Conservation (phyloP, 2,329 filamentous ascomycete genomes). For the Rutstroemia sp. region DNA sequence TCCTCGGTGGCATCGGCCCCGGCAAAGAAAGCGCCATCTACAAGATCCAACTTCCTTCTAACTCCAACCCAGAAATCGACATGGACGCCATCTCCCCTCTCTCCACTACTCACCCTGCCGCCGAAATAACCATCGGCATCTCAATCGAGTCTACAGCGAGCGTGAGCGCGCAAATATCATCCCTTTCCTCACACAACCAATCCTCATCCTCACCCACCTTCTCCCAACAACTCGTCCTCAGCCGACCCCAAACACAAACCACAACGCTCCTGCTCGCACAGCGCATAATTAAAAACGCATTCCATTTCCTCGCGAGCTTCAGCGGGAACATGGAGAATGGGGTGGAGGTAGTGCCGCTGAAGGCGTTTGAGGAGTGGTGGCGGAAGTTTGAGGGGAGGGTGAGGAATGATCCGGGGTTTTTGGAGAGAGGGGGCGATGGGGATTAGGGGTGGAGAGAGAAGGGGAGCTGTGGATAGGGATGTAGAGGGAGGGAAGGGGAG, state of each 20-base stretch:
- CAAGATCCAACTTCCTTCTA: slow-evolving; percentile 50
- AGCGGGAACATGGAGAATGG: slow-evolving; percentile 57
- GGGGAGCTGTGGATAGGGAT: too few species aligned
- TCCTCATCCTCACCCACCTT: slow-evolving; percentile 42
- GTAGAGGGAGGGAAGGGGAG: neutral
- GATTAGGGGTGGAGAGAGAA: neutral
- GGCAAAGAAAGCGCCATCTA: slow-evolving; percentile 92
- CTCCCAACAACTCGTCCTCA: slow-evolving; percentile 26
- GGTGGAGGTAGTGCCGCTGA: slow-evolving; percentile 84
- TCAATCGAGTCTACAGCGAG: slow-evolving; percentile 68
- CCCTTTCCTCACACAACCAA: slow-evolving; percentile 37
- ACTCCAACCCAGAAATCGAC: slow-evolving; percentile 28
- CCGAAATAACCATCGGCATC: slow-evolving; percentile 67
- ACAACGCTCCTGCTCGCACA: slow-evolving; percentile 79
- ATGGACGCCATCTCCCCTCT: slow-evolving; percentile 23
- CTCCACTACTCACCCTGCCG: slow-evolving; percentile 8
- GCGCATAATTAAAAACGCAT: slow-evolving; percentile 91
- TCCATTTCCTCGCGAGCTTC: slow-evolving; percentile 92
- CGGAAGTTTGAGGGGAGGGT: slow-evolving; percentile 86
- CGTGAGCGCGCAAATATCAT: slow-evolving; percentile 63
- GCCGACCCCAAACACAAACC: neutral
- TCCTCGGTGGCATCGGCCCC: slow-evolving; percentile 82
- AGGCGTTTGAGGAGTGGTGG: slow-evolving; percentile 97
- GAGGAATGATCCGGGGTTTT: slow-evolving; percentile 77
- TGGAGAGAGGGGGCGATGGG: slow-evolving; percentile 52